Conservation (phyloP, 2,329 filamentous ascomycete species). For the Scortechinia acanthostroma region DNA sequence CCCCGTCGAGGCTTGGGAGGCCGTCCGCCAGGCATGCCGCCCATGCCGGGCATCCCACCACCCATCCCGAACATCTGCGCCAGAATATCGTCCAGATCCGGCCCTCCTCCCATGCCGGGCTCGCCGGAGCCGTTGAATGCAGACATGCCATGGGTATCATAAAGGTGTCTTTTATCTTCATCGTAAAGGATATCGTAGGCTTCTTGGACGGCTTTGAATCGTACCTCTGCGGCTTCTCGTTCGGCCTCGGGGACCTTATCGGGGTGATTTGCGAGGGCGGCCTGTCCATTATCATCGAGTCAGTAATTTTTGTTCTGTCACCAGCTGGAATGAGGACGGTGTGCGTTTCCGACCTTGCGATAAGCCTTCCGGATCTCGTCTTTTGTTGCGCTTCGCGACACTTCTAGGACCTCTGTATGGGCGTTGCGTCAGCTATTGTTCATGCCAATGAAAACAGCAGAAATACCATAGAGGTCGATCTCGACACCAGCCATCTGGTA, state of each 20-base stretch:
- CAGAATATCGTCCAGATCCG: slow-evolving; percentile 86
- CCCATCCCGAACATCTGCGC: slow-evolving; percentile 85
- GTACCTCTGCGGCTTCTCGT: slow-evolving; percentile 77
- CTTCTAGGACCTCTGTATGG: slow-evolving; percentile 68
- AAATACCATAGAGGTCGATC: slow-evolving; percentile 55
- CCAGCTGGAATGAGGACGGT: too few relatives aligned
- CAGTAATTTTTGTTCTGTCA: too few relatives aligned
- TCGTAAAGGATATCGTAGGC: slow-evolving; percentile 97
- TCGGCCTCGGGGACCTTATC: slow-evolving; percentile 89
- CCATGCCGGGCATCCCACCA: slow-evolving; percentile 8
- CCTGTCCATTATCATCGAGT: slow-evolving; percentile 39
- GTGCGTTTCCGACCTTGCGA: slow-evolving; percentile 66
- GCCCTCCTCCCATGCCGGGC: slow-evolving; percentile 40
- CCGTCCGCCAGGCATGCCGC: not conserved
- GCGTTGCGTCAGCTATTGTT: slow-evolving; percentile 16
- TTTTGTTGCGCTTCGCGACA: slow-evolving; percentile 65
- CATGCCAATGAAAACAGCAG: not conserved
- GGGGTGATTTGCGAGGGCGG: slow-evolving; percentile 81
- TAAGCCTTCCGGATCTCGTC: slow-evolving; percentile 92
- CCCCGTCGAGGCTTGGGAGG: slow-evolving; percentile 54
- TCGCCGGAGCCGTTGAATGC: slow-evolving; percentile 77
- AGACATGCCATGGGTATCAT: slow-evolving; percentile 91
- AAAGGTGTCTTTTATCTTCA: slow-evolving; percentile 84
- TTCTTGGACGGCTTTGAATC: slow-evolving; percentile 87
- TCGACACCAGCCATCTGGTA: slow-evolving; percentile 27